Evolutionary conservation across 108 stramenopile genomes (phyloP).

Genomic region (Skeletonema menzelii): DNA sequence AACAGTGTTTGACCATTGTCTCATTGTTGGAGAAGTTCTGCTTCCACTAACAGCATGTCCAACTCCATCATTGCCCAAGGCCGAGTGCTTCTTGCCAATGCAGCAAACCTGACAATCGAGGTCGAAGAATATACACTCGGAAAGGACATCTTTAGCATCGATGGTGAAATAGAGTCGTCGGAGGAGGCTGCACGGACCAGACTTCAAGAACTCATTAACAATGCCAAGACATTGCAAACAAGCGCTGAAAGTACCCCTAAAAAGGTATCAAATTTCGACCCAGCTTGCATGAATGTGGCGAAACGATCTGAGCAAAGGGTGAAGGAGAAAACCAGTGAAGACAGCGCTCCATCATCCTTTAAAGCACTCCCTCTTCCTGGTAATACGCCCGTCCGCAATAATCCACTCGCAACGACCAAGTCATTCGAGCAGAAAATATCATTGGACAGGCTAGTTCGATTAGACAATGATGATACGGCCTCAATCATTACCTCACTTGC

Average conservation of each 20-base stretch:
- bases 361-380: constrained; percentile 32
- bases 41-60: background rate
- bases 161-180: background rate
- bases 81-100: constrained; percentile 12
- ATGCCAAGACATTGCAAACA: background rate
- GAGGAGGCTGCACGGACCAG: background rate
- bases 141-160: background rate
- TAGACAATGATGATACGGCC: background rate
- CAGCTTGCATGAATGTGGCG: constrained; percentile 19
- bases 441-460: constrained; percentile 14
- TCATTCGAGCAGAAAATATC: constrained; percentile 29
- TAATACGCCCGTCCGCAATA: constrained; percentile 20
- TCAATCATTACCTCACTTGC: constrained; percentile 16
- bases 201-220: background rate
- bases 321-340: constrained; percentile 15
- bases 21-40: too few relatives aligned
- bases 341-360: constrained; percentile 19
- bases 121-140: constrained; percentile 20
- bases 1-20: too few relatives aligned
- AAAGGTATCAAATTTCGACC: constrained; percentile 19
- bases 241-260: background rate
- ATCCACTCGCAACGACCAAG: constrained; percentile 23
- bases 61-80: constrained; percentile 9
- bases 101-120: constrained; percentile 22
- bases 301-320: constrained; percentile 17